Conservation (phyloP, 208 protist species). For the Strigomonas culicis region DNA sequence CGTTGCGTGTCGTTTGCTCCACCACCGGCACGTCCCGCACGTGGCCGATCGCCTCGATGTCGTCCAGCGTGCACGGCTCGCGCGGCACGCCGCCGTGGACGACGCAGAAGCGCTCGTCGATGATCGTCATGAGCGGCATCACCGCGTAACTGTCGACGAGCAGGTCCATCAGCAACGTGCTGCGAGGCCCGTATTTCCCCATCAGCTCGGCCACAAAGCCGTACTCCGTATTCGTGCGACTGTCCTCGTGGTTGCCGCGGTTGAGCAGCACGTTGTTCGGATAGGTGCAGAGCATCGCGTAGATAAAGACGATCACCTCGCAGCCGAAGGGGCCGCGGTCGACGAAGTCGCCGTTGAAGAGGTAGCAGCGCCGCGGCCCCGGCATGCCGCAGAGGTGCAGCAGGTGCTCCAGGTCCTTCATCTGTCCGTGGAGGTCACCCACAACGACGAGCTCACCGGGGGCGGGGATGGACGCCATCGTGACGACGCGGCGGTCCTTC, state of each 20-base stretch:
- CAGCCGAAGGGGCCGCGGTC: constrained; percentile 98
- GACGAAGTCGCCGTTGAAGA: constrained; percentile 99
- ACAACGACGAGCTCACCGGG: constrained; percentile 70
- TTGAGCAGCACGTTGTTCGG: constrained; percentile 85
- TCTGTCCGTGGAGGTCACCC: constrained; percentile 87
- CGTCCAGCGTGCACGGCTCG: constrained; percentile 53
- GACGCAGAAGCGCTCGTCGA: constrained; percentile 94
- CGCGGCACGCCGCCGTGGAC: constrained; percentile 97
- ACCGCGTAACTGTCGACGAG: constrained; percentile 85
- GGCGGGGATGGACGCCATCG: constrained; percentile 45
- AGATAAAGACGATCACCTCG: constrained; percentile 88
- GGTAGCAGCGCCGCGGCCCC: constrained; percentile 58
- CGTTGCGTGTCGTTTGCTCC: constrained; percentile 91
- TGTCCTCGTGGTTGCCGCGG: constrained; percentile 92
- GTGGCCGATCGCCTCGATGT: constrained; percentile 89
- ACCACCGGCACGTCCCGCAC: constrained; percentile 96
- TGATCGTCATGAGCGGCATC: constrained; percentile 83
- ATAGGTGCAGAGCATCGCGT: constrained; percentile 73
- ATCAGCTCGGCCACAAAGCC: constrained; percentile 68
- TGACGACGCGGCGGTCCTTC: constrained; percentile 32
- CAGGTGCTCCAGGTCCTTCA: constrained; percentile 81
- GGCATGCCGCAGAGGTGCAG: constrained; percentile 53
- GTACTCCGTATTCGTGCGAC: constrained; percentile 80
- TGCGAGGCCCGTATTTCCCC: constrained; percentile 61
- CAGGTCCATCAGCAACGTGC: constrained; percentile 35